phyloP scores from a whole-genome alignment of 352 stramenopile genomes.

The Pythium plurisporium region DNA sequence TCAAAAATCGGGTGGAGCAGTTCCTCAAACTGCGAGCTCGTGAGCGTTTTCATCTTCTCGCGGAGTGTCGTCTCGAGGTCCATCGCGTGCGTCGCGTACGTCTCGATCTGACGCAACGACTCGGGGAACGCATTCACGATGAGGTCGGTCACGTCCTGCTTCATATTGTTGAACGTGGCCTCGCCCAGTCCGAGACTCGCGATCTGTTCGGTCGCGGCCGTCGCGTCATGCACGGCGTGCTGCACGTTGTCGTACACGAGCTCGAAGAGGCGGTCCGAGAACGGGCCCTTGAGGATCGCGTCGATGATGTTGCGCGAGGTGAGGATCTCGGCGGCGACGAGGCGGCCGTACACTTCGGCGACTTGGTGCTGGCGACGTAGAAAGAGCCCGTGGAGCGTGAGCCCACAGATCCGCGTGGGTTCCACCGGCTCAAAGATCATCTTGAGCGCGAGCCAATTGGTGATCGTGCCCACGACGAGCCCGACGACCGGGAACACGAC shows the following conservation, averaged over 20 bases:
- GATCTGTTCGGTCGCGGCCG: slow-evolving; percentile 71
- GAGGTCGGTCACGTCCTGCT: slow-evolving; percentile 84
- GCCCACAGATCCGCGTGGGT: slow-evolving; percentile 59
- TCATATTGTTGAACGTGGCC: slow-evolving; percentile 79
- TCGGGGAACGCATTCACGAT: slow-evolving; percentile 87
- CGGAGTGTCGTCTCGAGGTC: slow-evolving; percentile 90
- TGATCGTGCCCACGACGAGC: slow-evolving; percentile 93
- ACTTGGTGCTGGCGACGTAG: slow-evolving; percentile 90
- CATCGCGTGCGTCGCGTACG: slow-evolving; percentile 91
- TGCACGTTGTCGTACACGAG: slow-evolving; percentile 87
- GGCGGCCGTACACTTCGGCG: slow-evolving; percentile 80
- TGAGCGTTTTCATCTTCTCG: slow-evolving; percentile 89
- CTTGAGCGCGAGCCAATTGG: slow-evolving; percentile 94
- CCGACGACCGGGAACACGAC: slow-evolving; percentile 89
- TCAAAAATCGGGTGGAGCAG: slow-evolving; percentile 97
- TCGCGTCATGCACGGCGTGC: slow-evolving; percentile 72
- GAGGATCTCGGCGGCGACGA: slow-evolving; percentile 82
- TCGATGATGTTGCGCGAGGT: slow-evolving; percentile 87
- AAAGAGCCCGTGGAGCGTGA: slow-evolving; percentile 95
- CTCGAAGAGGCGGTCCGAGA: slow-evolving; percentile 79
- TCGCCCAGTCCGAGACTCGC: slow-evolving; percentile 81
- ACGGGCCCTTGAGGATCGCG: slow-evolving; percentile 83
- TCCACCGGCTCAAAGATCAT: slow-evolving; percentile 92
- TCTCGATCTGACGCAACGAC: slow-evolving; percentile 88
- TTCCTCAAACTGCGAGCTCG: slow-evolving; percentile 91